A percentile compares a stretch with the other conserved stretches of the same genome.
phyloP scores from a whole-genome alignment of 495 filamentous ascomycete species.

The Penicillium manginii region DNA sequence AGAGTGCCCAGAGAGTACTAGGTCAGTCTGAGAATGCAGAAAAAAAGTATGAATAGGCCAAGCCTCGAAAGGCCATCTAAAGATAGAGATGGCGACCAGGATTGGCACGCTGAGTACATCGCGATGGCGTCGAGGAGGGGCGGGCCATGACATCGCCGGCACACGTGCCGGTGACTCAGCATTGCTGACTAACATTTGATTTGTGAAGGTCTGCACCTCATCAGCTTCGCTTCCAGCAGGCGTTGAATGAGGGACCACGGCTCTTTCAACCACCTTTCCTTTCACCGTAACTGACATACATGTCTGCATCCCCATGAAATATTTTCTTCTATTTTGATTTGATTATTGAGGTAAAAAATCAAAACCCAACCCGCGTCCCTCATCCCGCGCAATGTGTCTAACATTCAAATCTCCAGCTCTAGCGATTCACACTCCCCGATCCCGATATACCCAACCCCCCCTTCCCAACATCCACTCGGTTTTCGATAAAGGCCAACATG shows the following conservation, averaged over 20 bases:
- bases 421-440: conserved; percentile 11
- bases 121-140: conserved; percentile 18
- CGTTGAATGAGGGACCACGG: conserved; percentile 18
- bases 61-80: conserved; percentile 31
- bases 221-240: conserved; percentile 27
- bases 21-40: conserved; percentile 1
- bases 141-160: conserved; percentile 24
- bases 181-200: conserved; percentile 7
- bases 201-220: conserved; percentile 15
- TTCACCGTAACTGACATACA: background rate
- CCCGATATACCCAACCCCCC: conserved; percentile 12
- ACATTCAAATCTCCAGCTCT: conserved; percentile 14
- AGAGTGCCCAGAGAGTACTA: conserved; percentile 4
- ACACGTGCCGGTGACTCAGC: conserved; percentile 27
- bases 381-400: conserved; percentile 12
- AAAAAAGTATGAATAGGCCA: conserved; percentile 13
- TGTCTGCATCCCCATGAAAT: background rate
- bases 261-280: conserved; percentile 7
- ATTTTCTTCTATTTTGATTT: conserved; percentile 2
- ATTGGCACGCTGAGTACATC: conserved; percentile 7
- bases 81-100: conserved; percentile 18
- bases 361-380: background rate
- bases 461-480: conserved; percentile 5
- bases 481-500: conserved; percentile 37
- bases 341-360: conserved; percentile 6